These are phyloP conservation scores for Croton setiger DNA, from an alignment of 441 rosid genomes.

Conservation along the genomic window DNA sequence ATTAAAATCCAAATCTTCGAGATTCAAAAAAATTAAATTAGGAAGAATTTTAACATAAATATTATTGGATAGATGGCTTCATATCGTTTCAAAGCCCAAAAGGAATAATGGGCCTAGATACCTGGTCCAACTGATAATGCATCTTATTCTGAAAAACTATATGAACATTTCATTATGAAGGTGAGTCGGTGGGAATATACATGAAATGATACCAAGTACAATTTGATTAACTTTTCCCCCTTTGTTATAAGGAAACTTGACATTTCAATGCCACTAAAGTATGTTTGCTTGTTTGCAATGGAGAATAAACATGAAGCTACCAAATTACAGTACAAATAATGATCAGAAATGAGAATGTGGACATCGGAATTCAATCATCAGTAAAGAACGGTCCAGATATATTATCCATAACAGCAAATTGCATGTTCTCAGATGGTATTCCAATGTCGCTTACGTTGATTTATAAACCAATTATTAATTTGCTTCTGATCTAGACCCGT, in stretches of 20 bases:
- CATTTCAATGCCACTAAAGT: constrained; percentile 18
- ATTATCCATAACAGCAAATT: constrained; percentile 49
- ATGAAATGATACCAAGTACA: constrained; percentile 22
- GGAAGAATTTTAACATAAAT: too few relatives aligned
- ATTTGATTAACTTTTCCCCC: constrained; percentile 16
- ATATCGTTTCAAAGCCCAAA: too few relatives aligned
- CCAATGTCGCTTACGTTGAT: constrained; percentile 96
- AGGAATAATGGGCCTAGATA: too few relatives aligned
- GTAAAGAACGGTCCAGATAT: constrained; percentile 54
- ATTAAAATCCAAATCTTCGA: too few relatives aligned
- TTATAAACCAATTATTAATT: constrained; percentile 96
- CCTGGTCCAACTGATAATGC: too few relatives aligned
- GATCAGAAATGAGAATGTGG: neutral
- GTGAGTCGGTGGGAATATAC: constrained; percentile 24
- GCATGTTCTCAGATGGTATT: constrained; percentile 86
- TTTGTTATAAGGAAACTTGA: neutral
- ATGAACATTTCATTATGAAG: constrained; percentile 16
- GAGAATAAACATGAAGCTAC: constrained; percentile 21
- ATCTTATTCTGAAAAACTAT: too few relatives aligned
- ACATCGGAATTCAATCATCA: constrained; percentile 44
- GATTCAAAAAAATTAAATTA: too few relatives aligned
- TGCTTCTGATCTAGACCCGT: constrained; percentile 94
- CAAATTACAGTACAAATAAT: neutral
- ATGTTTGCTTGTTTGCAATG: constrained; percentile 19
- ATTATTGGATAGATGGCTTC: too few relatives aligned